These are phyloP conservation scores for Russula brevipes DNA, from an alignment of 768 basidiomycete genomes.

Conservation along the genomic window DNA sequence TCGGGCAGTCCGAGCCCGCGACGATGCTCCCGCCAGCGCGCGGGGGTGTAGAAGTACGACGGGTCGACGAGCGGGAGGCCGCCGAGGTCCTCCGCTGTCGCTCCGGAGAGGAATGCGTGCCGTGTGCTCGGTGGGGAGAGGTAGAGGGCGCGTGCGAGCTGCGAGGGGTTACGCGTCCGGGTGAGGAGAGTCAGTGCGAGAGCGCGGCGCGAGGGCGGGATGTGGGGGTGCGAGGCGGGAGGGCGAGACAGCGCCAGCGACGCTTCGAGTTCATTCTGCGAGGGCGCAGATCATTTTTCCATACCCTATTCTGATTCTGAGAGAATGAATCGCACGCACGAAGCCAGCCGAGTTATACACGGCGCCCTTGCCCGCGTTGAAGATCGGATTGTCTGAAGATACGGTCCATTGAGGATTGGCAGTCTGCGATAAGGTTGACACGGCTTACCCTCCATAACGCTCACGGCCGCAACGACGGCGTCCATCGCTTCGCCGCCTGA, in stretches of 20 bases:
- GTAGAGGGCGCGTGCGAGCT: slow-evolving; percentile 65
- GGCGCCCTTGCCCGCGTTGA: slow-evolving; percentile 76
- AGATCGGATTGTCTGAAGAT: slow-evolving; percentile 62
- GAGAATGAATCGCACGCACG: slow-evolving; percentile 36
- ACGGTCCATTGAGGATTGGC: not conserved
- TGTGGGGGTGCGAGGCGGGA: slow-evolving; percentile 55
- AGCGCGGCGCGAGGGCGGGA: slow-evolving; percentile 57
- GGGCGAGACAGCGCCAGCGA: slow-evolving; percentile 80
- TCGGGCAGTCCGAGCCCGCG: slow-evolving; percentile 69
- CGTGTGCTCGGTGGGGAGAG: slow-evolving; percentile 56
- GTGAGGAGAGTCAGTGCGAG: slow-evolving; percentile 61
- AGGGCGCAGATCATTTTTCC: not conserved
- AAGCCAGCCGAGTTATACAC: slow-evolving; percentile 80
- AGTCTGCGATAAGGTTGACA: not conserved
- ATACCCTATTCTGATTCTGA: not conserved
- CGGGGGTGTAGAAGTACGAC: slow-evolving; percentile 72
- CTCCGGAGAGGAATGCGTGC: slow-evolving; percentile 68
- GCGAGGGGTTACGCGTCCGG: slow-evolving; percentile 64
- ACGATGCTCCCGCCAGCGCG: slow-evolving; percentile 73
- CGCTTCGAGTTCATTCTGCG: slow-evolving; percentile 74
- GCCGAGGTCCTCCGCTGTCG: slow-evolving; percentile 57
- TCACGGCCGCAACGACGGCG: slow-evolving; percentile 70
- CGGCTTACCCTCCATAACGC: slow-evolving; percentile 52
- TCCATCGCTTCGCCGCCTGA: slow-evolving; percentile 79
- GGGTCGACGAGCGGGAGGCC: slow-evolving; percentile 56